These are phyloP conservation scores for Linderniella brevidens DNA, from an alignment of 257 asterid genomes.

Conservation along the genomic window DNA sequence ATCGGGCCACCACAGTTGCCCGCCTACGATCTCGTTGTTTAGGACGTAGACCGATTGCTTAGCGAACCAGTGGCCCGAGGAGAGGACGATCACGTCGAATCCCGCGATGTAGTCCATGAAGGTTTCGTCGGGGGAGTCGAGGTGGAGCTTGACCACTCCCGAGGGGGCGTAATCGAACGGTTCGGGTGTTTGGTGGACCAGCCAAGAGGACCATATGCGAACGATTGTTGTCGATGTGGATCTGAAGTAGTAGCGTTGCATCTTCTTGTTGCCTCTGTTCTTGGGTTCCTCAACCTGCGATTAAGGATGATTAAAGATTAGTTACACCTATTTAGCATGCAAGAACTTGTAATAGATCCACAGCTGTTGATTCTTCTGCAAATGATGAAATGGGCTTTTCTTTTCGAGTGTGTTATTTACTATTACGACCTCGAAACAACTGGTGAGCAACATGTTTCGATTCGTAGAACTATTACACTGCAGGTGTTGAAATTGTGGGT, in stretches of 20 bases:
- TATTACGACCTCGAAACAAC: no score
- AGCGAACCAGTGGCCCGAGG: constrained; percentile 99
- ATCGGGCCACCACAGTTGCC: constrained; percentile 89
- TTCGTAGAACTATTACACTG: no score
- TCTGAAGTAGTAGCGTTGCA: constrained; percentile 74
- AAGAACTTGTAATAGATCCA: background rate
- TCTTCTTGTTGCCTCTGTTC: constrained; percentile 56
- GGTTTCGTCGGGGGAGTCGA: constrained; percentile 66
- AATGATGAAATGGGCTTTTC: background rate
- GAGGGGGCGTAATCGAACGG: constrained; percentile 60
- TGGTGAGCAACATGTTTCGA: no score
- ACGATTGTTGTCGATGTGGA: constrained; percentile 80
- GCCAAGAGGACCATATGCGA: constrained; percentile 99
- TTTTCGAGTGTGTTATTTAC: no score
- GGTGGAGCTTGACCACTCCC: constrained; percentile 64
- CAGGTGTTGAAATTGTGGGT: no score
- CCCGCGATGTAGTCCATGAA: constrained; percentile 52
- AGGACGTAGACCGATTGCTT: constrained; percentile 68
- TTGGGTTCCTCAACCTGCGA: constrained; percentile 73
- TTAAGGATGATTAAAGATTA: background rate
- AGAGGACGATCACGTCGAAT: constrained; percentile 65
- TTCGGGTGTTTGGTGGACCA: constrained; percentile 63
- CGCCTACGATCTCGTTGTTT: constrained; percentile 79
- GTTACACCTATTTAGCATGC: background rate
- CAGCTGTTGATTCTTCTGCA: background rate